Base-by-base conservation (phyloP, 1,139 yeast genomes). In the Yamadazyma mexicana region DNA sequence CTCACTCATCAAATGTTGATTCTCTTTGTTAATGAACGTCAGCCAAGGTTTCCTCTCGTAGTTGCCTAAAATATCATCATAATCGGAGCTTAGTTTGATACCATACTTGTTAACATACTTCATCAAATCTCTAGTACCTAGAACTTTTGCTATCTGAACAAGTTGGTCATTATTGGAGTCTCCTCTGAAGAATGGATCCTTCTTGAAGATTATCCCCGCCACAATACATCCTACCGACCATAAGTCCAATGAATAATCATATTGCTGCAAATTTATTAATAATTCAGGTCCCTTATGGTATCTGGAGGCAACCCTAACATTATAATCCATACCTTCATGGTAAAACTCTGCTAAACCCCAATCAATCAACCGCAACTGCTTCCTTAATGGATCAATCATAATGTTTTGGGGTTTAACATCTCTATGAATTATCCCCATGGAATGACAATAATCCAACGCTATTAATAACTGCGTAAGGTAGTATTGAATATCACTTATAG, bases 331-430 rank as follows among this genome's bases (percentile, higher is more conserved):
- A 5, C 88, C 88, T 8, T 81, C 77, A 52, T 84, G 92, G 56
- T 85, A 85, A 55, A 83, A 85, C 56, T 85, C 94, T 4, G 94
- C 92, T 39, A 85, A 65, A 29, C 94, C 94, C 94, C 94, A 85
- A 60, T 85, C 94, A 40, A 85, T 85, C 44, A 85, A 73, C 49
- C 91, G 70, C 47, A 85, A 64, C 50, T 79, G 77, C 50, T 76
- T 79, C 43, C 66, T 68, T 34, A 66, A 56, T 31, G 87, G 92
- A 58, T 85, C 92, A 51, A 85, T 85, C 92, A 85, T 85, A 42
- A 85, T 82, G 59, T 85, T 85, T 56, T 85, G 94, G 4, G 94
- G 94, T 61, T 85, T 85, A 34, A 85, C 92, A 58, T 85, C 94
- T 56, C 94, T 68, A 58, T 85, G 94, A 74, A 85, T 83, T 40